Conservation (phyloP, 768 basidiomycete genomes). For the Suillus subluteus region DNA sequence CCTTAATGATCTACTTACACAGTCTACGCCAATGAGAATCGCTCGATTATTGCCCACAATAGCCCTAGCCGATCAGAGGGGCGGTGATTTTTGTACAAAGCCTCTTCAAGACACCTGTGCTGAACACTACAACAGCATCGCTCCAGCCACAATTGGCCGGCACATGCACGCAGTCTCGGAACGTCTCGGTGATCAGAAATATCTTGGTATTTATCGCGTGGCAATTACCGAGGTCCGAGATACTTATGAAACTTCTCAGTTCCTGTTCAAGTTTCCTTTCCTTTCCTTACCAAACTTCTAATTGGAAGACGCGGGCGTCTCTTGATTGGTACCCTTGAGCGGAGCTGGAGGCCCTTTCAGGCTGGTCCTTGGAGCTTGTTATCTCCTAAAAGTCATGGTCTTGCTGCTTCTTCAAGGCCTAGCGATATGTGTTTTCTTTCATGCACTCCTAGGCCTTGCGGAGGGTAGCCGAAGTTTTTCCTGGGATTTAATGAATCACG, state of each 20-base stretch:
- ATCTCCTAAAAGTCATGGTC: conserved; percentile 17
- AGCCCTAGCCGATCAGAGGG: not conserved
- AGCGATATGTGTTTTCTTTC: conserved; percentile 3
- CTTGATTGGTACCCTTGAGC: conserved; percentile 9
- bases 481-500: conserved; percentile 12
- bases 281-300: conserved; percentile 11
- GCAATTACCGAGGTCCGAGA: conserved; percentile 1
- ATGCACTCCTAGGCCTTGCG: conserved; percentile 3
- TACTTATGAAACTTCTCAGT: conserved; percentile 9
- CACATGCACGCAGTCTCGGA: not conserved
- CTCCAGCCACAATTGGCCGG: not conserved
- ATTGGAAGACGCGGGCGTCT: conserved; percentile 17
- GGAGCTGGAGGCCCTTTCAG: conserved; percentile 17
- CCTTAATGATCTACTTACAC: not conserved
- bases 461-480: conserved; percentile 2
- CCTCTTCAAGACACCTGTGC: conserved; percentile 3
- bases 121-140: not conserved
- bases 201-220: not conserved
- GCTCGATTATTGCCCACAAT: not conserved
- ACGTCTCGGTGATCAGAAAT: conserved; percentile 3
- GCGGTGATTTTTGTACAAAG: not conserved
- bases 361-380: conserved; percentile 20
- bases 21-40: not conserved
- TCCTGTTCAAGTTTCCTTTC: conserved; percentile 1
- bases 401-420: conserved; percentile 12